Evolutionary conservation across 208 protist species (phyloP).

Genomic region (Trypanosoma vivax): DNA sequence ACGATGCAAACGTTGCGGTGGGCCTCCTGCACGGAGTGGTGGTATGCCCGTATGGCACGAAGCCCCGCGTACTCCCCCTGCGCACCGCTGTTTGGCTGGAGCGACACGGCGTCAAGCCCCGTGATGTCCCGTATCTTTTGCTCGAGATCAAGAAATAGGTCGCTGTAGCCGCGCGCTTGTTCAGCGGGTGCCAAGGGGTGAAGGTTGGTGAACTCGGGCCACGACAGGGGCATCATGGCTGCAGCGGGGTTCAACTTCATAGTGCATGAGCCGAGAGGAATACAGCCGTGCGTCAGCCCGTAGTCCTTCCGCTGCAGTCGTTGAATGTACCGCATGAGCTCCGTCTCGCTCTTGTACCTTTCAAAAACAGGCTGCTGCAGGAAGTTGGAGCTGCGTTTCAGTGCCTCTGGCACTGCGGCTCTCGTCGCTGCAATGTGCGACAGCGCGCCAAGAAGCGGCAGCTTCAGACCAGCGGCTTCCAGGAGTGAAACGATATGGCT

Average conservation of each 20-base stretch:
- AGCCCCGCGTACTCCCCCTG: constrained; percentile 97
- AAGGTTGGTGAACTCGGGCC: constrained; percentile 88
- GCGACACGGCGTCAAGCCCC: constrained; percentile 91
- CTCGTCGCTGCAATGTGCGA: constrained; percentile 35
- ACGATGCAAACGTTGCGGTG: constrained; percentile 97
- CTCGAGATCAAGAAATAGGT: constrained; percentile 75
- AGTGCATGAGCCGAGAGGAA: constrained; percentile 97
- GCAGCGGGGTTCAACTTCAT: constrained; percentile 98
- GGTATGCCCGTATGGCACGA: constrained; percentile 73
- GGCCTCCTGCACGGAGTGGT: constrained; percentile 59
- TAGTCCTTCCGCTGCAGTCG: constrained; percentile 93
- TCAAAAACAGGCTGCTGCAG: constrained; percentile 94
- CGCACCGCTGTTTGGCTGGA: constrained; percentile 97
- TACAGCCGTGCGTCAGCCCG: constrained; percentile 92
- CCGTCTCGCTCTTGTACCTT: constrained; percentile 93
- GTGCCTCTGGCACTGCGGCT: constrained; percentile 27
- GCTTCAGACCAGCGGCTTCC: constrained; percentile 53
- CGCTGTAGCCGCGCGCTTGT: constrained; percentile 85
- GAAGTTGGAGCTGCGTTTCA: constrained; percentile 74
- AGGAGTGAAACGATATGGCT: constrained; percentile 78
- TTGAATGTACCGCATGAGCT: constrained; percentile 96
- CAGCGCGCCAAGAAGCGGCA: constrained; percentile 40
- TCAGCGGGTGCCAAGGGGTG: constrained; percentile 94
- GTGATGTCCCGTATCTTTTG: constrained; percentile 90
- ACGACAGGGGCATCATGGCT: constrained; percentile 94